phyloP scores from a whole-genome alignment of 2,329 filamentous ascomycete species.

The Ophiostoma novo-ulmi region DNA sequence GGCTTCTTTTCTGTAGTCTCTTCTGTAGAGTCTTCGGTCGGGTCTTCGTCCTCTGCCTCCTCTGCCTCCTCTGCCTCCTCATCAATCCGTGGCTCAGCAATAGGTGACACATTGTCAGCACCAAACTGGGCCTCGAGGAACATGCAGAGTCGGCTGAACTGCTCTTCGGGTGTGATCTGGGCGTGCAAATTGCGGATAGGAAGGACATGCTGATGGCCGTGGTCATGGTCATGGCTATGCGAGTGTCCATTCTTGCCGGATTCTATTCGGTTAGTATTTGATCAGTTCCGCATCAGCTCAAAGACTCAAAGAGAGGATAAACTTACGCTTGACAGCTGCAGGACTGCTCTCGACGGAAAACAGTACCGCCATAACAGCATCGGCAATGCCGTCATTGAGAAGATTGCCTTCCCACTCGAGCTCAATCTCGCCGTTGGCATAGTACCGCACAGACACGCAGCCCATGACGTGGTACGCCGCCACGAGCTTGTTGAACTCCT shows the following conservation, averaged over 20 bases:
- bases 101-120: conserved; percentile 70
- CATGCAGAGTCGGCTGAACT: conserved; percentile 81
- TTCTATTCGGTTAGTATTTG: conserved; percentile 39
- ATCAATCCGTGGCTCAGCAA: conserved; percentile 58
- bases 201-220: conserved; percentile 32
- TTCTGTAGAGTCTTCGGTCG: conserved; percentile 34
- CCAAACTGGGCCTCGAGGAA: conserved; percentile 98
- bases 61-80: conserved; percentile 30
- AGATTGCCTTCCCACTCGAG: conserved; percentile 98
- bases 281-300: not conserved
- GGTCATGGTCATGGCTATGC: conserved; percentile 43
- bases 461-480: conserved; percentile 76
- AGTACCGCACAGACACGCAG: conserved; percentile 76
- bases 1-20: conserved; percentile 39
- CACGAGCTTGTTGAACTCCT: conserved; percentile 60
- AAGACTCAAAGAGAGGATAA: not conserved
- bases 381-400: conserved; percentile 96
- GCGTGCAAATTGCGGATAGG: conserved; percentile 65
- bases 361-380: conserved; percentile 89
- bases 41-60: conserved; percentile 35
- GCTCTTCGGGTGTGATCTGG: conserved; percentile 65
- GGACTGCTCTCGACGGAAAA: conserved; percentile 90
- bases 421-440: conserved; percentile 72
- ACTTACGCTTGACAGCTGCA: conserved; percentile 82
- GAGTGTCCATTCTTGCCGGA: conserved; percentile 50